Evolutionary conservation across 2,329 filamentous ascomycete genomes (phyloP).

Genomic region (Paraphoma chrysanthemicola): DNA sequence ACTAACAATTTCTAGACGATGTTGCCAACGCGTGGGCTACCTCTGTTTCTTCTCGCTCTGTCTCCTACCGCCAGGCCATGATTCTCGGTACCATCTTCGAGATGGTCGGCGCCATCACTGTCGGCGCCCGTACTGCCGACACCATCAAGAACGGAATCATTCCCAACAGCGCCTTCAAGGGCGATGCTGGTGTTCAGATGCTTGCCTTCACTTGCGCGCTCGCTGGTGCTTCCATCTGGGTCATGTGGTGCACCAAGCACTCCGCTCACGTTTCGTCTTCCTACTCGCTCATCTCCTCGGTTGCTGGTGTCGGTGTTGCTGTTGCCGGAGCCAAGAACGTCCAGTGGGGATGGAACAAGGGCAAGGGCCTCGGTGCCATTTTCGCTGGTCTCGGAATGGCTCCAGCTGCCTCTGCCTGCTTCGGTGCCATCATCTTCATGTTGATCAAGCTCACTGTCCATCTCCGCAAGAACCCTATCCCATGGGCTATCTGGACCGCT

Average conservation of each 20-base stretch:
- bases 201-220: slow-evolving; percentile 65
- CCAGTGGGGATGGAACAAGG: slow-evolving; percentile 67
- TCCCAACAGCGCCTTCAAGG: slow-evolving; percentile 54
- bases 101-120: slow-evolving; percentile 55
- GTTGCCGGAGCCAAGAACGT: slow-evolving; percentile 63
- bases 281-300: slow-evolving; percentile 59
- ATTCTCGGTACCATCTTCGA: slow-evolving; percentile 55
- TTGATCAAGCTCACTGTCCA: slow-evolving; percentile 76
- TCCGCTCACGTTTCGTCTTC: slow-evolving; percentile 70
- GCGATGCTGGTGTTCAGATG: slow-evolving; percentile 57
- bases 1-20: slow-evolving; percentile 64
- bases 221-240: slow-evolving; percentile 72
- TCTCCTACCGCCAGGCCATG: slow-evolving; percentile 71
- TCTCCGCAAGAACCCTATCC: slow-evolving; percentile 72
- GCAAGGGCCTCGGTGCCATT: slow-evolving; percentile 69
- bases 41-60: slow-evolving; percentile 79
- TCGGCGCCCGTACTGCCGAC: slow-evolving; percentile 64
- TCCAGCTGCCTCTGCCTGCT: slow-evolving; percentile 69
- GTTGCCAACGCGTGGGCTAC: slow-evolving; percentile 86
- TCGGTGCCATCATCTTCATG: slow-evolving; percentile 73
- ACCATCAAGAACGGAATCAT: slow-evolving; percentile 79
- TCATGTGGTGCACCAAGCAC: slow-evolving; percentile 80
- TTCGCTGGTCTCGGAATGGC: slow-evolving; percentile 73
- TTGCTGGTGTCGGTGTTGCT: slow-evolving; percentile 57
- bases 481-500: slow-evolving; percentile 75